A percentile compares a stretch with the other conserved stretches of the same genome.
phyloP scores from a whole-genome alignment of 257 asterid genomes.

The Eustoma russellianum region DNA sequence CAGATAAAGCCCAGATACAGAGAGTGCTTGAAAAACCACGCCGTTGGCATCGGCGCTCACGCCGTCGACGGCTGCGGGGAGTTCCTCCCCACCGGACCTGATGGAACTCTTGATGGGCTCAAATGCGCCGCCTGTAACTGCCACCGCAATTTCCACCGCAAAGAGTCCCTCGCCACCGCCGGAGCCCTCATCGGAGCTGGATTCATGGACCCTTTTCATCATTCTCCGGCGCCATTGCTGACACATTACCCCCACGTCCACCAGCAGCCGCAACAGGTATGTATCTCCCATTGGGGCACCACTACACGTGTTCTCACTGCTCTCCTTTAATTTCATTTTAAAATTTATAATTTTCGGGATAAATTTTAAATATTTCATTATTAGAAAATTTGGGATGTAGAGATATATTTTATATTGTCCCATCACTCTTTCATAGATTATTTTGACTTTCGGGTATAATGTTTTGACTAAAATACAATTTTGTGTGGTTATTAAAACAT shows the following conservation, averaged over 20 bases:
- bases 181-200: slow-evolving; percentile 6
- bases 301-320: no score
- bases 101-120: slow-evolving; percentile 49
- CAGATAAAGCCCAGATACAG: slow-evolving; percentile 43
- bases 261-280: no score
- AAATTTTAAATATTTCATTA: no score
- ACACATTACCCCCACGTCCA: slow-evolving; percentile 41
- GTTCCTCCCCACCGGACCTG: slow-evolving; percentile 66
- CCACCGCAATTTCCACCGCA: slow-evolving; percentile 86
- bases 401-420: no score
- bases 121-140: slow-evolving; percentile 71
- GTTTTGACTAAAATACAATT: no score
- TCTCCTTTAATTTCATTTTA: no score
- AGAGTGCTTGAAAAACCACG: slow-evolving; percentile 65
- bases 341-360: no score
- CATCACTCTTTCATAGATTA: no score
- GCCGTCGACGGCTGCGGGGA: slow-evolving; percentile 82
- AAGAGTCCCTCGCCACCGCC: slow-evolving; percentile 20
- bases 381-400: no score
- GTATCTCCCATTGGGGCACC: no score
- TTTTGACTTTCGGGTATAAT: no score
- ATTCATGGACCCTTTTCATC: slow-evolving; percentile 6
- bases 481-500: no score
- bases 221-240: slow-evolving; percentile 24
- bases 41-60: slow-evolving; percentile 58